Evolutionary conservation across 768 basidiomycete genomes (phyloP), one percentile per base, ranked within the genome.

Genomic region (Rhodotorula taiwanensis): DNA sequence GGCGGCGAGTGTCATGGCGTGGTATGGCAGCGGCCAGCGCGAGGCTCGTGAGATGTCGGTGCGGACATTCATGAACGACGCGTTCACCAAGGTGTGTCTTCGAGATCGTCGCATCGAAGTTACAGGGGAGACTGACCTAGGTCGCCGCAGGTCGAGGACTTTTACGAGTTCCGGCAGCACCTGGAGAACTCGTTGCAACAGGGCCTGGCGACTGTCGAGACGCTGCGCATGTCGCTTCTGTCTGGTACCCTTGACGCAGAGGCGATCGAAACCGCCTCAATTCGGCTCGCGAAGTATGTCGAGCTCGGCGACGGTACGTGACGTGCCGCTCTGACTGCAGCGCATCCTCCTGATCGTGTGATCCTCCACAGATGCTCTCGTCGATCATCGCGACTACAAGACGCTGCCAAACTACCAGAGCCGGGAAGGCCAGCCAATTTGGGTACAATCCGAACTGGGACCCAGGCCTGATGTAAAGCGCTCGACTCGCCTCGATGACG

Each of bases 41-140:
- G 63, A 66, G 53, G 64, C 70, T 41, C 31, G 49, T 1, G 63
- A 69, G 50, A 55, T 67, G 64, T 42, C 36, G 33, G 52, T 64
- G 1, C 48, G 52, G 50, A 54, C 64, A 25, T 43, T 65, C 57
- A 62, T 28, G 21, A 36, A 42, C 42, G 42, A 52, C n/a, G 56
- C 87, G 75, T 90, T 90, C 74, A 86, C 87, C 31, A 88, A 88
- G 80, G 87, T 84, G n/a, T n/a, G n/a, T n/a, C n/a, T n/a, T n/a
- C n/a, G n/a, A n/a, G n/a, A n/a, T n/a, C n/a, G n/a, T n/a, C n/a
- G n/a, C n/a, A n/a, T n/a, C n/a, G n/a, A n/a, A n/a, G n/a, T n/a
- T n/a, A n/a, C n/a, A n/a, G n/a, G n/a, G n/a, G n/a, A n/a, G n/a
- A n/a, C n/a, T n/a, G n/a, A n/a, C n/a, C n/a, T n/a, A n/a, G n/a